Evolutionary conservation across 805 yeast genomes (phyloP).

Genomic region (Lachancea cidri): DNA sequence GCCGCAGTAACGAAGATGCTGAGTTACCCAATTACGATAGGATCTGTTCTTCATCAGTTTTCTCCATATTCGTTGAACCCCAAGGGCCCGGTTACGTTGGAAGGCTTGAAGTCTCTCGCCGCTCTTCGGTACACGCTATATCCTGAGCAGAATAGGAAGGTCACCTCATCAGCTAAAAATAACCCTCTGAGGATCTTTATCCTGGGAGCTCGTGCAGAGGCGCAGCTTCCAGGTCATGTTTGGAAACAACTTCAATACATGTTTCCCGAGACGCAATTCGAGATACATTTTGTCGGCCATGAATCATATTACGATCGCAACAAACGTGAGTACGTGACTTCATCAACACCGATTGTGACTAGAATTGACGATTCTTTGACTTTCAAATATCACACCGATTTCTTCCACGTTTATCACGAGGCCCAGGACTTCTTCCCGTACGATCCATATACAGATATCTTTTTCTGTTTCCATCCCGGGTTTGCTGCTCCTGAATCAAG

Average conservation of each 20-base stretch:
- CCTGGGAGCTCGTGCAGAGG: conserved; percentile 88
- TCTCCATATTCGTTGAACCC: conserved; percentile 82
- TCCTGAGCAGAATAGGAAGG: conserved; percentile 41
- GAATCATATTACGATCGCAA: conserved; percentile 77
- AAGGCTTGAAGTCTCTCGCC: conserved; percentile 89
- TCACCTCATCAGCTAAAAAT: conserved; percentile 58
- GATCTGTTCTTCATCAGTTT: conserved; percentile 71
- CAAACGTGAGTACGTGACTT: conserved; percentile 52
- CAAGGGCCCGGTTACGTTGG: conserved; percentile 81
- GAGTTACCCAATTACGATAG: conserved; percentile 89
- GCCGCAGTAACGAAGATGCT: conserved; percentile 94
- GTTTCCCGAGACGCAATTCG: conserved; percentile 78
- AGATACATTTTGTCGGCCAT: conserved; percentile 91
- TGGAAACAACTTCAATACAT: conserved; percentile 91
- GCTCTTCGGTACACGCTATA: conserved; percentile 88
- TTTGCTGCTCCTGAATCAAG: conserved; percentile 74
- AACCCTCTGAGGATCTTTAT: conserved; percentile 87
- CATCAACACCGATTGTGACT: conserved; percentile 62
- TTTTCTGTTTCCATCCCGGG: conserved; percentile 95
- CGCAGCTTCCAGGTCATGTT: conserved; percentile 87
- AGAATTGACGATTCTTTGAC: conserved; percentile 70
- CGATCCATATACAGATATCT: conserved; percentile 91
- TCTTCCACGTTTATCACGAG: conserved; percentile 86
- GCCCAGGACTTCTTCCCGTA: conserved; percentile 95
- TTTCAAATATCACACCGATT: conserved; percentile 80